Base-by-base conservation (phyloP, 2,329 filamentous ascomycete species). In the Colletotrichum sp. region DNA sequence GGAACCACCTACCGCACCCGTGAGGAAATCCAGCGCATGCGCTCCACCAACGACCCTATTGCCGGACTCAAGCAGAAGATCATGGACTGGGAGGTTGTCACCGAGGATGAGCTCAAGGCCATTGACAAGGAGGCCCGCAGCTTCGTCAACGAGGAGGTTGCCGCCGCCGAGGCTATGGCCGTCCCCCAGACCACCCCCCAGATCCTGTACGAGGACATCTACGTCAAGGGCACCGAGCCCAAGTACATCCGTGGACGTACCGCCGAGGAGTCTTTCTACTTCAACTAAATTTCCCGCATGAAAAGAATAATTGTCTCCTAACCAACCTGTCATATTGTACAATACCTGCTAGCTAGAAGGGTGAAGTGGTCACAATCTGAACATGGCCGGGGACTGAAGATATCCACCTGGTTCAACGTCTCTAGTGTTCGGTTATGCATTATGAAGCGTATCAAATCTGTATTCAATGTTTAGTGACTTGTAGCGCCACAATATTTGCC, bases 1-100 rank as follows among this genome's bases (percentile, higher is more conserved):
- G 97, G 97, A 85, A 99, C 97, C 85, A 98, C 97, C 81, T 99
- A 99, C 93, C 94, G 96, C 86, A 98, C 96, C 80, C 95, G 97
- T 87, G 97, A 99, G 90, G 97, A 99, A 89, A 98, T 99, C 83
- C 96, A 98, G 90, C 96, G 96, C 86, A 99, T 99, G 97, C 95
- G 97, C 82, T 97, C 94, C 80, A 99, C 97, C 87, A 95, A 98
- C 87, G 97, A 99, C 88, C 95, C 97, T 79, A 99, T 99, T 82
- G 95, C 96, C 81, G 97, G 97, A 74, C 92, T 99, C 80, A 98
- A 98, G 93, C 94, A 97, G 89, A 98, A 98, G 90, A 93, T 99
- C 78, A 88, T 99, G 73, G 97, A 99, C 87, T 99, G 97, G 97
- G 91, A 91, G 74, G 93, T 99, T 78, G 93, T 93, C 79, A 92